phyloP scores from a whole-genome alignment of 306 rosid species.

The Datisca glomerata region DNA sequence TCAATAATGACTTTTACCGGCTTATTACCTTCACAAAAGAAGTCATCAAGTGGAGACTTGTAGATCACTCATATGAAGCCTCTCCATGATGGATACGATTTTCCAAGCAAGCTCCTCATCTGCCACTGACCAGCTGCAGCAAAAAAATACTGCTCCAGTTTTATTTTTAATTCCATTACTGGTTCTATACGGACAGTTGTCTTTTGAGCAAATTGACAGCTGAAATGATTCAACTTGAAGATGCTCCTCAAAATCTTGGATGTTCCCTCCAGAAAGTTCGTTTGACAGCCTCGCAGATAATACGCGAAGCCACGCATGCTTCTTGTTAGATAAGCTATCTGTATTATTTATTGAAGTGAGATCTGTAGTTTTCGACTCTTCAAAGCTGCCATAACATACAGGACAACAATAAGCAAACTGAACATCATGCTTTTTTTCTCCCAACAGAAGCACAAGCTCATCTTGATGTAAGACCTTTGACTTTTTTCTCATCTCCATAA shows the following conservation, averaged over 20 bases:
- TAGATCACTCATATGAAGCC: neutral
- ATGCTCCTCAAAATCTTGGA: slow-evolving; percentile 26
- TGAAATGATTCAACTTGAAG: slow-evolving; percentile 33
- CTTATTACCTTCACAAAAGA: too few species aligned
- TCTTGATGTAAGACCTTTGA: slow-evolving; percentile 51
- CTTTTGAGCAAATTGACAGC: slow-evolving; percentile 27
- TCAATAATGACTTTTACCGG: too few species aligned
- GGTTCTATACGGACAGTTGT: slow-evolving; percentile 35
- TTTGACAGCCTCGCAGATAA: slow-evolving; percentile 20
- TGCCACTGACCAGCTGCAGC: slow-evolving; percentile 34
- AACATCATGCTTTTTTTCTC: slow-evolving; percentile 35
- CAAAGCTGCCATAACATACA: slow-evolving; percentile 13
- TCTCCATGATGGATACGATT: slow-evolving; percentile 28
- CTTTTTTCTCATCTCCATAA: slow-evolving; percentile 37
- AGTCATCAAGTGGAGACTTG: neutral
- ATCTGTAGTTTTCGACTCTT: slow-evolving; percentile 10
- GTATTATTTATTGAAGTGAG: neutral
- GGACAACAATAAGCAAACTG: slow-evolving; percentile 32
- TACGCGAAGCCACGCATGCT: slow-evolving; percentile 18
- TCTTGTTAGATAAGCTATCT: slow-evolving; percentile 2
- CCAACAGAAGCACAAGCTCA: slow-evolving; percentile 51
- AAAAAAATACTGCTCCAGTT: slow-evolving; percentile 16
- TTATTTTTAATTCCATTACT: slow-evolving; percentile 8
- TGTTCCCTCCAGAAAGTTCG: slow-evolving; percentile 23
- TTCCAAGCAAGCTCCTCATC: slow-evolving; percentile 45